Percentiles rank a stretch among this genome's conserved stretches.
phyloP scores from a whole-genome alignment of 352 stramenopile species.

The Thalassiosira mediterranea region DNA sequence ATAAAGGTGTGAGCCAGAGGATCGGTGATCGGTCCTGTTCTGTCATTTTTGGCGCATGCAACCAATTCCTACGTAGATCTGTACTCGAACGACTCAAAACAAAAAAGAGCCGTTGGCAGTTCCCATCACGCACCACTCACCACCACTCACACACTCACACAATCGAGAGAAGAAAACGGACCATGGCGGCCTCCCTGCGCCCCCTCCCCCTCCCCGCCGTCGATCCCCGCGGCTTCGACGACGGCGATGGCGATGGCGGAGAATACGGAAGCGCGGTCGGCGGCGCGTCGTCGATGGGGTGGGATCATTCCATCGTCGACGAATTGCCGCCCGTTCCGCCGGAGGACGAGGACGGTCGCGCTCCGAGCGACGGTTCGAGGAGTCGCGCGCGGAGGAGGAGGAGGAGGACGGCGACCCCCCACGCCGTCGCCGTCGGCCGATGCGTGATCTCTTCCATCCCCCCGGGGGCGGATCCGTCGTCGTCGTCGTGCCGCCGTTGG shows the following conservation, averaged over 20 bases:
- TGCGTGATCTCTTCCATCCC: slow-evolving; percentile 12
- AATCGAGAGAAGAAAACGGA: slow-evolving; percentile 2
- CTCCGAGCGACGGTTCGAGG: background rate
- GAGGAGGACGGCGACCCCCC: slow-evolving; percentile 23
- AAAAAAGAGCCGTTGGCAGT: background rate
- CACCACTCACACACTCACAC: background rate
- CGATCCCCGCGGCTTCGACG: background rate
- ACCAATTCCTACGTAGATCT: background rate
- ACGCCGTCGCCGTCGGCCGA: slow-evolving; percentile 31
- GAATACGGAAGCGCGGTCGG: background rate
- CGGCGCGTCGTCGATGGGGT: slow-evolving; percentile 10
- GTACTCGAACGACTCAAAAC: background rate
- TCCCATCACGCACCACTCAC: too few species aligned
- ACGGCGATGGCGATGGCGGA: slow-evolving; percentile 1
- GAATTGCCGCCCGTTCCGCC: background rate
- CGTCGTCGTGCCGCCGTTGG: background rate
- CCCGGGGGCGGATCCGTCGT: background rate
- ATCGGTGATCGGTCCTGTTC: too few species aligned
- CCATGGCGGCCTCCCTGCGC: slow-evolving; percentile 36
- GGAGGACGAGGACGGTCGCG: slow-evolving; percentile 10
- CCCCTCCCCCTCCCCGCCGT: slow-evolving; percentile 17
- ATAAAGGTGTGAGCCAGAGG: too few species aligned
- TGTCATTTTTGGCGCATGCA: background rate
- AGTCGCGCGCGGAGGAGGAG: background rate
- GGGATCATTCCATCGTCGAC: slow-evolving; percentile 26